A percentile compares a stretch with the other conserved stretches of the same genome.
These are phyloP conservation scores for Fusarium sp. DNA, from an alignment of 2,329 filamentous ascomycete species.

Conservation along the genomic window DNA sequence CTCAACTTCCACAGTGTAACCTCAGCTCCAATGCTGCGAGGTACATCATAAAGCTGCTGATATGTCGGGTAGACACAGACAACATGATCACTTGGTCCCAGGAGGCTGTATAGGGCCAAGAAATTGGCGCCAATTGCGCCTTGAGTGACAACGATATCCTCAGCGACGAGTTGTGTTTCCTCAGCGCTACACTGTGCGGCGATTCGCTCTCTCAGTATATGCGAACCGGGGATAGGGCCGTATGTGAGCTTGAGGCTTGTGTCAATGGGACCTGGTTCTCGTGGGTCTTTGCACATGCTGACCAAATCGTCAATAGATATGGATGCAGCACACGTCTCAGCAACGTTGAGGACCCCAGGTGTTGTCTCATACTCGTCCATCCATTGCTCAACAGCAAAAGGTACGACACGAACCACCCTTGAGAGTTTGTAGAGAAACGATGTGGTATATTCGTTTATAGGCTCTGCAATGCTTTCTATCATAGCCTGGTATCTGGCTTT, in stretches of 20 bases:
- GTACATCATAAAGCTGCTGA: constrained; percentile 84
- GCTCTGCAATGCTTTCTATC: not conserved
- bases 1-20: constrained; percentile 82
- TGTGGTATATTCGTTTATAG: not conserved
- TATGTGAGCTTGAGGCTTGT: constrained; percentile 75
- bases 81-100: constrained; percentile 83
- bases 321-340: constrained; percentile 83
- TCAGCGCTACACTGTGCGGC: constrained; percentile 74
- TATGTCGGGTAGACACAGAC: constrained; percentile 90
- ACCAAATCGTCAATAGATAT: constrained; percentile 78
- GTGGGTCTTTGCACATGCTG: constrained; percentile 68
- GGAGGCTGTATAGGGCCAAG: constrained; percentile 78
- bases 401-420: constrained; percentile 68
- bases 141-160: constrained; percentile 81
- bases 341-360: constrained; percentile 74
- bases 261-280: constrained; percentile 58
- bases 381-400: constrained; percentile 80
- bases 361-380: constrained; percentile 72
- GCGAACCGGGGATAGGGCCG: constrained; percentile 78
- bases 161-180: constrained; percentile 59
- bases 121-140: constrained; percentile 91
- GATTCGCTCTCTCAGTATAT: constrained; percentile 73
- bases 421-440: not conserved
- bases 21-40: constrained; percentile 79
- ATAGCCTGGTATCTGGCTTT: constrained; percentile 3